Percentiles rank a stretch among this genome's conserved stretches.
phyloP scores from a whole-genome alignment of 441 rosid species.

The Erodium texanum region DNA sequence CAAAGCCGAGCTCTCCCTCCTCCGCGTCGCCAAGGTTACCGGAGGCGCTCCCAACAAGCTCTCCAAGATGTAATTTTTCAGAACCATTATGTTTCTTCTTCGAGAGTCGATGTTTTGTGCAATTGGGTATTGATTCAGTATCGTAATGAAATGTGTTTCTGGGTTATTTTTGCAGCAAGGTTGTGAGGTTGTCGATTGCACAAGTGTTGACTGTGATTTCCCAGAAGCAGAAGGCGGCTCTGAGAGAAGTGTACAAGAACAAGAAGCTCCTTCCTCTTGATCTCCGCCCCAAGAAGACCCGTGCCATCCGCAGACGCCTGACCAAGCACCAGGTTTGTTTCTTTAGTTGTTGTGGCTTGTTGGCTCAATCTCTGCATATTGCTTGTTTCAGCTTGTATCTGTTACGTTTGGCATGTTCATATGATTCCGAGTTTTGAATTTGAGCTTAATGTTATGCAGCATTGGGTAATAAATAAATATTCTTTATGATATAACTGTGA shows the following conservation, averaged over 20 bases:
- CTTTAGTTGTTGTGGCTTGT: not conserved
- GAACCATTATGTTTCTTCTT: not conserved
- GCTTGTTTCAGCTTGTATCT: not conserved
- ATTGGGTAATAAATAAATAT: not conserved
- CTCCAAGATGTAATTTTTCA: slow-evolving; percentile 59
- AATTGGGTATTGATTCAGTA: not conserved
- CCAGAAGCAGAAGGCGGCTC: slow-evolving; percentile 78
- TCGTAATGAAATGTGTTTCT: not conserved
- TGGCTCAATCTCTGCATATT: too few species aligned
- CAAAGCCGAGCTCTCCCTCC: slow-evolving; percentile 78
- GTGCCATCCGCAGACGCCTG: slow-evolving; percentile 35
- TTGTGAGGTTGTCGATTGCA: slow-evolving; percentile 58
- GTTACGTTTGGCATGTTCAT: not conserved
- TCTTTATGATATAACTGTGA: not conserved
- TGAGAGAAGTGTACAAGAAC: slow-evolving; percentile 74
- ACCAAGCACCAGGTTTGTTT: not conserved
- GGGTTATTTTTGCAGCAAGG: slow-evolving; percentile 34
- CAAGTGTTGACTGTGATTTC: slow-evolving; percentile 78
- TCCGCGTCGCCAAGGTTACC: slow-evolving; percentile 94
- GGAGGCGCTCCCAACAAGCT: slow-evolving; percentile 97
- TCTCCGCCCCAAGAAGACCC: slow-evolving; percentile 92
- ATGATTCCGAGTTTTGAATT: not conserved
- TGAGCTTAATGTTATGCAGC: not conserved
- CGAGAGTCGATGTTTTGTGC: not conserved
- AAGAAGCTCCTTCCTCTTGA: slow-evolving; percentile 86